These are phyloP conservation scores for Ogataea zsoltii DNA, from an alignment of 805 yeast genomes.

Conservation along the genomic window DNA sequence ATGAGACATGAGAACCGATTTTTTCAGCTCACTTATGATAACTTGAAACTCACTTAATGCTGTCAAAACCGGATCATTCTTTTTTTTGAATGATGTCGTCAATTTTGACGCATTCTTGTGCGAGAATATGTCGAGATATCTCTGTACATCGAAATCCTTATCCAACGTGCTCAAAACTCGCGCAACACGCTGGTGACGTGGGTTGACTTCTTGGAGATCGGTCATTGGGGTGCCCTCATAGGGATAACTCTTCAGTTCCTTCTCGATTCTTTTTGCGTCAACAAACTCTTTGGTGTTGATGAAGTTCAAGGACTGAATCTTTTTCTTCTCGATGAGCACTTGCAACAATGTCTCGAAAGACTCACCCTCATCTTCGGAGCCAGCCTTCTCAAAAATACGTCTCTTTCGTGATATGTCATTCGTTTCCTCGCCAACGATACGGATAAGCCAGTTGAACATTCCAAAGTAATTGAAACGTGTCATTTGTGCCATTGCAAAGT, in stretches of 20 bases:
- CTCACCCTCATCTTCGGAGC: slow-evolving; percentile 8
- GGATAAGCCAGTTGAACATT: slow-evolving; percentile 8
- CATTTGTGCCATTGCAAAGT: slow-evolving; percentile 8
- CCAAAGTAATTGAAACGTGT: slow-evolving; percentile 6
- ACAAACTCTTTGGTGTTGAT: slow-evolving; percentile 19
- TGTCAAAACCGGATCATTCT: slow-evolving; percentile 26
- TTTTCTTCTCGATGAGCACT: slow-evolving; percentile 19
- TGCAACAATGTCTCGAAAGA: slow-evolving; percentile 24
- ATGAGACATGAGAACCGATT: slow-evolving; percentile 35
- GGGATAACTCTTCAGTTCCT: slow-evolving; percentile 24
- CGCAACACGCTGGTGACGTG: slow-evolving; percentile 9
- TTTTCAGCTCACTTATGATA: slow-evolving; percentile 34
- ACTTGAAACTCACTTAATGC: slow-evolving; percentile 26
- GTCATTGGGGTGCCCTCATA: slow-evolving; percentile 21
- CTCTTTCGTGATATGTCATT: neutral
- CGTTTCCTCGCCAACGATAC: slow-evolving; percentile 10
- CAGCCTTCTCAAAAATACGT: neutral
- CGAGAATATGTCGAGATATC: slow-evolving; percentile 7
- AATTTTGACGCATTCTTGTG: neutral
- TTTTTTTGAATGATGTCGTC: slow-evolving; percentile 25
- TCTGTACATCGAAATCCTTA: slow-evolving; percentile 17
- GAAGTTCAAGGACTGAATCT: slow-evolving; percentile 20
- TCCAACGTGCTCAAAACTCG: slow-evolving; percentile 21
- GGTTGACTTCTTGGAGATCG: neutral
- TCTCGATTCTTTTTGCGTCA: slow-evolving; percentile 17